Percentiles rank a stretch among this genome's conserved stretches.
These are phyloP conservation scores for Astragalus glycyphyllos DNA, from an alignment of 306 rosid genomes.

Conservation along the genomic window DNA sequence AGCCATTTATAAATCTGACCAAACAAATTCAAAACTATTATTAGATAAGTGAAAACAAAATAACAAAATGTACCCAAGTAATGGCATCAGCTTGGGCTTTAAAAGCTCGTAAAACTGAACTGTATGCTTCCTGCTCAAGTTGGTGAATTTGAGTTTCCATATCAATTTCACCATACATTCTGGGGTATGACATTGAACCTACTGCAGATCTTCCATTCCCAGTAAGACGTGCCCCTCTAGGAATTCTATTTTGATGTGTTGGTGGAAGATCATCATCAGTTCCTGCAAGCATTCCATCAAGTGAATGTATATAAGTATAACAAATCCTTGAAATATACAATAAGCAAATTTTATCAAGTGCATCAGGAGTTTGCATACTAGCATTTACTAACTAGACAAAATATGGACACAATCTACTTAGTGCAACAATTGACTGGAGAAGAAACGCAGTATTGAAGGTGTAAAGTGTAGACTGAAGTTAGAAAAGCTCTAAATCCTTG, in stretches of 20 bases:
- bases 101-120: constrained; percentile 93
- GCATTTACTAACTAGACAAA: constrained; percentile 19
- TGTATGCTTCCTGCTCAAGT: constrained; percentile 96
- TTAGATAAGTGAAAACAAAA: constrained; percentile 49
- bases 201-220: constrained; percentile 85
- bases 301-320: constrained; percentile 29
- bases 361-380: constrained; percentile 10
- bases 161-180: constrained; percentile 79
- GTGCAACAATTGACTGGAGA: background rate
- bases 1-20: constrained; percentile 64
- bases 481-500: background rate
- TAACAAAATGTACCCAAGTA: constrained; percentile 79
- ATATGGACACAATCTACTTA: constrained; percentile 5
- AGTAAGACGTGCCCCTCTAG: constrained; percentile 74
- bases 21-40: constrained; percentile 44
- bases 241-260: constrained; percentile 78
- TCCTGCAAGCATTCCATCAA: constrained; percentile 56
- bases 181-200: constrained; percentile 71
- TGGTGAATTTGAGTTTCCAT: constrained; percentile 95
- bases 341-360: constrained; percentile 12
- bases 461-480: background rate
- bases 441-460: constrained; percentile 8
- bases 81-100: constrained; percentile 99
- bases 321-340: constrained; percentile 28
- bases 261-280: constrained; percentile 96